Base-by-base conservation (phyloP, 129 eudicot genomes). In the Lactuca saligna region DNA sequence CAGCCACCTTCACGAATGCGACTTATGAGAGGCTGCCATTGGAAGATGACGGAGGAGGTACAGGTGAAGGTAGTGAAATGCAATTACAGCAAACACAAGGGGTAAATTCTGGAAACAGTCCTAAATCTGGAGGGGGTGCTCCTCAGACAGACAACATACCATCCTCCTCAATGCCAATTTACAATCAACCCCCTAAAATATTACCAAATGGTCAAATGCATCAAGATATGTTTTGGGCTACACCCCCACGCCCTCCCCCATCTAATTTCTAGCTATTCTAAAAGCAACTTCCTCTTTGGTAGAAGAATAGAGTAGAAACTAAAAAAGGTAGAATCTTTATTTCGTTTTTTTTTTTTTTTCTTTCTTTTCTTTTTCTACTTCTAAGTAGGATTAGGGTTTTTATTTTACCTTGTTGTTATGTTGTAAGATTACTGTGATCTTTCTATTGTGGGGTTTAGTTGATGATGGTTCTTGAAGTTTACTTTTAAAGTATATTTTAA, bases 201-300 rank as follows among this genome's bases (percentile, higher is more conserved):
- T 8, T 90, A 25, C 95, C 87, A 1, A 85, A 83, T 75, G 95
- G 90, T 3, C 97, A 87, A 70, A 83, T 81, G 84, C 81, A 82
- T 44, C 82, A 54, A 29, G 92, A 91, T 72, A 83, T 87, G 53
- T 87, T 83, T 61, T 91, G 97, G 97, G 76, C 78, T 33, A 79
- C 95, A 15, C 95, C 89, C 1, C 91, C 86, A 5, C 84, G 86
- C 9, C 81, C 91, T 0, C 85, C 91, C 0, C 81, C 91, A 2
- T 73, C 96, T 33, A 81, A 79, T 79, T 81, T 33, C 58, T 62
- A 78, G 83, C 32, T 62, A 16, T 54, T 57, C 29, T 69, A 20
- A 25, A 49, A 25, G 15, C 31, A 49, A 55, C 70, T 60, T 57
- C 7, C 32, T 14, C 39, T 17, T 57, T 49, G 49, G 69, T 56